Base-by-base conservation (phyloP, 2,329 filamentous ascomycete genomes). In the Annulohypoxylon truncatum region DNA sequence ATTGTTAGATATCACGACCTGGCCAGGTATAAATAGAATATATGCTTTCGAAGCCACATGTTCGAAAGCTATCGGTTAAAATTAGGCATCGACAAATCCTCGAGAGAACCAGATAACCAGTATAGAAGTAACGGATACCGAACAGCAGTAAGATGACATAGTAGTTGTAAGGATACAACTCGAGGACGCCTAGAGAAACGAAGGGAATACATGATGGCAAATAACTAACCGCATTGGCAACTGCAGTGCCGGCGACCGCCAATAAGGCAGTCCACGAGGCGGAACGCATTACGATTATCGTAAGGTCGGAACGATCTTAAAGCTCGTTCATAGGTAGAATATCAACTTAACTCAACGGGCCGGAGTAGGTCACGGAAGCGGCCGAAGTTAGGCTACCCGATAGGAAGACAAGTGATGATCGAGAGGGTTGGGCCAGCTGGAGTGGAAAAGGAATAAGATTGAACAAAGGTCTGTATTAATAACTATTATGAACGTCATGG, bases 1-100 rank as follows among this genome's bases (percentile, higher is more conserved):
- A 52, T 31, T 20, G 56, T 73, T 46, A 74, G 75, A 61, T 54
- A 67, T 48, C 2, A 61, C 65, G 53, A 72, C 60, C 47, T 61
- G 59, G 22, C 35, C 38, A 47, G 61, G 20, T 42, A 67, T 52
- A 38, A 5, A n/a, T n/a, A n/a, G n/a, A n/a, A n/a, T n/a, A n/a
- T n/a, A n/a, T n/a, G n/a, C n/a, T 38, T 2, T 35, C 47, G 20
- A 20, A 60, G 47, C 44, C 55, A 57, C 64, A 69, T 67, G 5
- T n/a, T 50, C 15, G 8, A 52, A n/a, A n/a, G n/a, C n/a, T n/a
- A n/a, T n/a, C n/a, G n/a, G n/a, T n/a, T n/a, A n/a, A n/a, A n/a
- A n/a, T n/a, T n/a, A n/a, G n/a, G n/a, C n/a, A n/a, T n/a, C n/a
- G n/a, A n/a, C n/a, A n/a, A n/a, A n/a, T n/a, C n/a, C n/a, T n/a